A percentile compares a stretch with the other conserved stretches of the same genome.
Evolutionary conservation across 495 filamentous ascomycete genomes (phyloP).

Genomic region (Podospora tetraspora): DNA sequence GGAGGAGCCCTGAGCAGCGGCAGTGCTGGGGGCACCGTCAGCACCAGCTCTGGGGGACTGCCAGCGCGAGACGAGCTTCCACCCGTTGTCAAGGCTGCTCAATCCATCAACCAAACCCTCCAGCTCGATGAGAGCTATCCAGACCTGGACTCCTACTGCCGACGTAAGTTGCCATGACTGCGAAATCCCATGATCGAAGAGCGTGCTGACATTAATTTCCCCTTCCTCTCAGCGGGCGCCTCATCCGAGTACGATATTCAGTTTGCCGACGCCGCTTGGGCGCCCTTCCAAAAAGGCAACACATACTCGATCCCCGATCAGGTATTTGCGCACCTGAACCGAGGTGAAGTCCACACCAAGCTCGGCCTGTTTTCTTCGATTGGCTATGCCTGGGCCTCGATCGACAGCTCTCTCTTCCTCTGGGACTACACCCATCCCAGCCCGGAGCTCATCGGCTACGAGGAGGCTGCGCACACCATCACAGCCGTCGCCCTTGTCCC

Average conservation of each 20-base stretch:
- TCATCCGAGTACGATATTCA: slow-evolving; percentile 87
- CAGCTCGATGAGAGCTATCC: slow-evolving; percentile 73
- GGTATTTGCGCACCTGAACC: slow-evolving; percentile 86
- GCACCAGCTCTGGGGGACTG: neutral
- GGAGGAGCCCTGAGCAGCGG: slow-evolving; percentile 8
- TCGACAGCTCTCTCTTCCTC: slow-evolving; percentile 92
- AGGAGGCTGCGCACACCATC: slow-evolving; percentile 81
- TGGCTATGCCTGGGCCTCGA: slow-evolving; percentile 90
- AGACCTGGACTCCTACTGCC: slow-evolving; percentile 82
- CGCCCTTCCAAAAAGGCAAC: slow-evolving; percentile 77
- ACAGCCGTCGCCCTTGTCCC: slow-evolving; percentile 75
- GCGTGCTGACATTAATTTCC: slow-evolving; percentile 4
- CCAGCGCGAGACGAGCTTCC: slow-evolving; percentile 26
- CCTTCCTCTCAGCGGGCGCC: slow-evolving; percentile 52
- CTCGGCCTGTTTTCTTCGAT: slow-evolving; percentile 93
- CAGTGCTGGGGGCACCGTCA: neutral
- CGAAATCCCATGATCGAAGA: neutral
- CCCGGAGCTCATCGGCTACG: slow-evolving; percentile 85
- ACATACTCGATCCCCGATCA: slow-evolving; percentile 81
- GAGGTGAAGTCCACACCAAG: slow-evolving; percentile 70
- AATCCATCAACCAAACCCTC: slow-evolving; percentile 76
- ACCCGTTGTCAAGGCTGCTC: slow-evolving; percentile 72
- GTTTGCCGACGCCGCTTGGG: slow-evolving; percentile 61
- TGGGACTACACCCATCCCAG: slow-evolving; percentile 94
- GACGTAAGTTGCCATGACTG: slow-evolving; percentile 56